Conservation (phyloP, 2,329 filamentous ascomycete genomes). For the Sporothrix curviconia region DNA sequence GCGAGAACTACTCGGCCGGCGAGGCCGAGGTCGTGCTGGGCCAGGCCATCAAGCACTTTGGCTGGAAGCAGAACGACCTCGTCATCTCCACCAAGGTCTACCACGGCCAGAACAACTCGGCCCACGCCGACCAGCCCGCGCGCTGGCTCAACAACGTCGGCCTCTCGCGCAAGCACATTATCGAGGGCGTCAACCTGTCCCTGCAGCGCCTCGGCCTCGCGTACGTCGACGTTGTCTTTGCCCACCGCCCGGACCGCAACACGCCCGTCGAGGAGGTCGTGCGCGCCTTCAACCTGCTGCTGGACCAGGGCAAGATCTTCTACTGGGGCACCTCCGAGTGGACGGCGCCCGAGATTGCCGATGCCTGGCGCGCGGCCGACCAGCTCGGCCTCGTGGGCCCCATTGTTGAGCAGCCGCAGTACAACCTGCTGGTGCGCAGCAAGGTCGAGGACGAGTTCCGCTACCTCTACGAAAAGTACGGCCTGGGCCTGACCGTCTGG, state of each 20-base stretch:
- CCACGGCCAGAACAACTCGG: slow-evolving; percentile 13
- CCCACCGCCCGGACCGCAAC: slow-evolving; percentile 60
- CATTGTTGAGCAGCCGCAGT: slow-evolving; percentile 60
- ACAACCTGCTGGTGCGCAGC: slow-evolving; percentile 57
- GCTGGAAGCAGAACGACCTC: slow-evolving; percentile 48
- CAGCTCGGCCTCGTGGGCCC: slow-evolving; percentile 56
- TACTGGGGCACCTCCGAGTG: slow-evolving; percentile 70
- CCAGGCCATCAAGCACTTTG: slow-evolving; percentile 44
- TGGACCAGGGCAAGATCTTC: slow-evolving; percentile 59
- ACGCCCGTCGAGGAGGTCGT: slow-evolving; percentile 68
- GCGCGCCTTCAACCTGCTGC: slow-evolving; percentile 63
- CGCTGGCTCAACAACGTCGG: slow-evolving; percentile 48
- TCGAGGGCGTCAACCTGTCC: slow-evolving; percentile 53
- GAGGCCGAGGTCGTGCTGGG: slow-evolving; percentile 48
- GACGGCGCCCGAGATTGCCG: slow-evolving; percentile 60
- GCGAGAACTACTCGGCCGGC: slow-evolving; percentile 47
- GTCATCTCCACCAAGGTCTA: slow-evolving; percentile 45
- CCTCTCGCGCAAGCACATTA: slow-evolving; percentile 53
- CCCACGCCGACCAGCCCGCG: slow-evolving; percentile 24
- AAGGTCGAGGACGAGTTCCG: slow-evolving; percentile 55
- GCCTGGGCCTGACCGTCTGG: slow-evolving; percentile 50
- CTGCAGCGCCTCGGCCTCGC: slow-evolving; percentile 50
- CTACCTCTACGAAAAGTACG: slow-evolving; percentile 49
- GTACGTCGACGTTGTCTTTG: slow-evolving; percentile 64
- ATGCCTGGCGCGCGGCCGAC: slow-evolving; percentile 54